Evolutionary conservation across 78 protist species (phyloP).

Genomic region (Pigoraptor vietnamica): DNA sequence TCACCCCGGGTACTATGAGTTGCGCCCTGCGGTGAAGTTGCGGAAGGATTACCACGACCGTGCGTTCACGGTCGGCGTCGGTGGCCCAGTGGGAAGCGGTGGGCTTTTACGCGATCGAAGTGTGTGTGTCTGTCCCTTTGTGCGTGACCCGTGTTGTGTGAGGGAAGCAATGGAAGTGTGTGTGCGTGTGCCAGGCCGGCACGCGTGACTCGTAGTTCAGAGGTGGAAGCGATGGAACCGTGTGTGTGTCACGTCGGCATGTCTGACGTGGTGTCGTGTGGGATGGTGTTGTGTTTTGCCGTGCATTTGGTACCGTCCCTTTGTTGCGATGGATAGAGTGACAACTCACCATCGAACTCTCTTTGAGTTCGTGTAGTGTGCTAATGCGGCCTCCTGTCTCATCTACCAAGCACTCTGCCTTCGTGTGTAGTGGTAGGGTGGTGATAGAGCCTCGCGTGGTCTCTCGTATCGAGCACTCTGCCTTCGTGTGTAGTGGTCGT

Average conservation of each 20-base stretch:
- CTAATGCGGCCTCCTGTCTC: too few species aligned
- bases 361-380: not conserved
- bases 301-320: not conserved
- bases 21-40: not conserved
- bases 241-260: not conserved
- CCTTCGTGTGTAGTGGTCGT: not conserved
- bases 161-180: too few species aligned
- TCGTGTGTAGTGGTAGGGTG: not conserved
- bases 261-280: not conserved
- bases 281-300: not conserved
- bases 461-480: not conserved
- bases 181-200: too few species aligned
- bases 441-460: too few species aligned
- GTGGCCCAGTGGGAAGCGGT: constrained; percentile 53
- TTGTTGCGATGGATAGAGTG: not conserved
- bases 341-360: too few species aligned
- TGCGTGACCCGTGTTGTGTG: too few species aligned
- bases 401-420: not conserved
- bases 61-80: constrained; percentile 61
- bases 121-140: too few species aligned
- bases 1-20: not conserved
- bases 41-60: constrained; percentile 22
- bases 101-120: too few species aligned
- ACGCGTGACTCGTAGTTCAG: not conserved
- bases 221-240: too few species aligned